A percentile compares a stretch with the other conserved stretches of the same genome.
Conservation (phyloP, 495 filamentous ascomycete species). For the Lichenothelia convexa region DNA sequence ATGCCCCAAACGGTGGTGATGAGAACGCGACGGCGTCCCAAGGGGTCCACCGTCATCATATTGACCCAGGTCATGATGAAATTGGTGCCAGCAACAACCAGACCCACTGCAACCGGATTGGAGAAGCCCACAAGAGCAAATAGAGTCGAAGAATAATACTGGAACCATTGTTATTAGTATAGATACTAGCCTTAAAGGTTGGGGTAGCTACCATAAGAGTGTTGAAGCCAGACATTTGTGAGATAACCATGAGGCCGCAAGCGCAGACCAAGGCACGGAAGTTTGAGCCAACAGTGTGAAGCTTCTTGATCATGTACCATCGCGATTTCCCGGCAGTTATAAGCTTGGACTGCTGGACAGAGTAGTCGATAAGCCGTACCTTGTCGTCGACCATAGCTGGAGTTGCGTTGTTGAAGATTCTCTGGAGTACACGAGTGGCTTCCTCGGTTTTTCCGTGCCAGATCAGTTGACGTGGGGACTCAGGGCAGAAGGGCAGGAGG, state of each 20-base stretch:
- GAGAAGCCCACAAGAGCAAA: conserved; percentile 34
- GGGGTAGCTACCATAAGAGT: too few relatives aligned
- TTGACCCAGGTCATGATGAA: conserved; percentile 35
- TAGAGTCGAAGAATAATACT: conserved; percentile 32
- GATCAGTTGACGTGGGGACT: conserved; percentile 34
- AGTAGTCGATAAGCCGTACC: conserved; percentile 20
- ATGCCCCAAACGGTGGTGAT: conserved; percentile 28
- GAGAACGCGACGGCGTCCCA: conserved; percentile 30
- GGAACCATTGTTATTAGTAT: too few relatives aligned
- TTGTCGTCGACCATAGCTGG: conserved; percentile 23
- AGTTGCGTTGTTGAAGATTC: conserved; percentile 23
- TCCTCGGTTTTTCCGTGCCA: conserved; percentile 27
- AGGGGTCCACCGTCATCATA: conserved; percentile 29
- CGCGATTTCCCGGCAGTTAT: conserved; percentile 19
- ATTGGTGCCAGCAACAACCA: conserved; percentile 32
- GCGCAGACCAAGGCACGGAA: conserved; percentile 30
- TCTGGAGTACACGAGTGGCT: conserved; percentile 20
- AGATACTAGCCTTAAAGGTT: too few relatives aligned
- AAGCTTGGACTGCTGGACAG: conserved; percentile 23
- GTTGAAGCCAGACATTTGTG: conserved; percentile 31
- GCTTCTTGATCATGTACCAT: conserved; percentile 26
- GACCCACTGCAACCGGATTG: conserved; percentile 30
- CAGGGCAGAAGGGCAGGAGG: conserved; percentile 29
- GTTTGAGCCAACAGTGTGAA: conserved; percentile 27
- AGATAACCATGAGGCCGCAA: conserved; percentile 31